Base-by-base conservation (phyloP, 768 basidiomycete genomes). In the Podaxis carcinomalis region DNA sequence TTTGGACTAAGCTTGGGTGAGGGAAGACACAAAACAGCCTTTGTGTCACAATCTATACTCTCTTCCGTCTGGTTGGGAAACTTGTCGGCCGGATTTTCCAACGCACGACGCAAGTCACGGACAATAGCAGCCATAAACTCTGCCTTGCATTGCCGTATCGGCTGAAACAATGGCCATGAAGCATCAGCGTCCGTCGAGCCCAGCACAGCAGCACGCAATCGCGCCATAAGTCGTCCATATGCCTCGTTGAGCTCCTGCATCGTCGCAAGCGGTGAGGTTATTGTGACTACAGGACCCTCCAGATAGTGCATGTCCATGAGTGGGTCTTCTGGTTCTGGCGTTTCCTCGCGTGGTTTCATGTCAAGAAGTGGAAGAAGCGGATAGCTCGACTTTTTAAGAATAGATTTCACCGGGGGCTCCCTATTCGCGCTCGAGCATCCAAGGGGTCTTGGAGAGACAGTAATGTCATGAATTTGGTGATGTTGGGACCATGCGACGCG, bases 301-400 rank as follows among this genome's bases (percentile, higher is more conserved):
- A 93, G 82, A 68, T 91, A 93, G 19, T 72, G 71, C 11, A 85
- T 73, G 66, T 91, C 78, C 5, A 77, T 77, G 16, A 91, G 78
- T 10, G 90, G 88, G 66, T 86, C 83, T 1, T 74, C 72, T 2
- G 92, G 92, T 66, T 91, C 91, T n/a, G 92, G 92, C 0, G 92
- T 93, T 13, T 78, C 72, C 59, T 90, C 85, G 59, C 90, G 82
- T 19, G 44, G 56, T 39, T 75, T 72, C 13, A 73, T 64, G 32
- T 58, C 56, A 5, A 54, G 44, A 37, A 63, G 36, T 1, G 62
- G 62, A 21, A 57, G 62, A 7, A 58, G 51, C 2, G 50, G 74
- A 50, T 72, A 73, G 47, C 70, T 62, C 37, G 73, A 69, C 32
- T 59, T 59, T 56, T 65, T 65, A 50, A 65, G 64, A 35, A 70